Evolutionary conservation across 805 yeast species (phyloP).

Genomic region (Nakazawaea wickerhamii): DNA sequence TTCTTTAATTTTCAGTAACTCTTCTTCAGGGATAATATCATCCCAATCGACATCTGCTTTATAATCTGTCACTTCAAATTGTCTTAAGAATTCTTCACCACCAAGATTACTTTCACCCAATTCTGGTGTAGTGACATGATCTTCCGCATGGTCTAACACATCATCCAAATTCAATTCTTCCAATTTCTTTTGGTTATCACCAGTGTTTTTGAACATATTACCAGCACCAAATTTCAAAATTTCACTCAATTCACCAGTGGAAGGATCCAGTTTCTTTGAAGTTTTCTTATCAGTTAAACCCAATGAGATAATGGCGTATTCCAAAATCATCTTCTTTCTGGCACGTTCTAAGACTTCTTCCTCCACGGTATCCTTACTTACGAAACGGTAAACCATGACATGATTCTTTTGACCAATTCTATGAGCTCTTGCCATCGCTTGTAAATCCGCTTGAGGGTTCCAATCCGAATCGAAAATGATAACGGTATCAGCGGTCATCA

Average conservation of each 20-base stretch:
- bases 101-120: constrained; percentile 97
- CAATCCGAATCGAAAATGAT: constrained; percentile 97
- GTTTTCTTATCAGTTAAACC: constrained; percentile 81
- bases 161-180: constrained; percentile 95
- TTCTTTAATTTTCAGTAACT: constrained; percentile 79
- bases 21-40: constrained; percentile 96
- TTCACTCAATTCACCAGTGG: constrained; percentile 80
- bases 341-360: constrained; percentile 97
- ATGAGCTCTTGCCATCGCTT: constrained; percentile 99
- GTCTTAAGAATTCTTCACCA: constrained; percentile 94
- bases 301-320: constrained; percentile 92
- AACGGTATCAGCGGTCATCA: constrained; percentile 99
- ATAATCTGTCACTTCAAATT: constrained; percentile 97
- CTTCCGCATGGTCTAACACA: constrained; percentile 94
- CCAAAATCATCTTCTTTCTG: constrained; percentile 95
- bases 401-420: constrained; percentile 99
- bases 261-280: constrained; percentile 64
- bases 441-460: constrained; percentile 99
- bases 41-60: constrained; percentile 99
- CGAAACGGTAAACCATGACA: constrained; percentile 95
- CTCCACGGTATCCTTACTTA: constrained; percentile 97
- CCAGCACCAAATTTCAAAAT: constrained; percentile 98
- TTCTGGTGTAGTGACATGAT: constrained; percentile 93
- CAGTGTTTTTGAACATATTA: constrained; percentile 88
- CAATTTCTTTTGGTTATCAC: constrained; percentile 88